Evolutionary conservation across 1,284 basidiomycete genomes (phyloP).

Genomic region (Fomitopsis palustris): DNA sequence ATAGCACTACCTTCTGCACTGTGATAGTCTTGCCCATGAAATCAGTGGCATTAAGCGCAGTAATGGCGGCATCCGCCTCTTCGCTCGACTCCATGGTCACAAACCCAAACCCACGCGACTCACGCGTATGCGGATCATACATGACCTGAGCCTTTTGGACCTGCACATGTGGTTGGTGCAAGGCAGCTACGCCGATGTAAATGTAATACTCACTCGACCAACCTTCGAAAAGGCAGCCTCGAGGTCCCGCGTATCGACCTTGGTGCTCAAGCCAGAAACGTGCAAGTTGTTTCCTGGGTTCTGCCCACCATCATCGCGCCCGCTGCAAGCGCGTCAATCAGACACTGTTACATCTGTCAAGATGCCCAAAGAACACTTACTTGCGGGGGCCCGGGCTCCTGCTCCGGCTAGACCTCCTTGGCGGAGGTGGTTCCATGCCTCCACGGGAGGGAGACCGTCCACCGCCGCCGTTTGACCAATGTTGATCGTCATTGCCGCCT

Average conservation of each 20-base stretch:
- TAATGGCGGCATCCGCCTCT: constrained; percentile 89
- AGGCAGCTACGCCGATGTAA: not conserved
- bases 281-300: constrained; percentile 98
- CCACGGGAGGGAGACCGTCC: constrained; percentile 44
- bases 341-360: not conserved
- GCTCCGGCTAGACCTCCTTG: constrained; percentile 66
- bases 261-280: constrained; percentile 82
- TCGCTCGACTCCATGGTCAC: constrained; percentile 89
- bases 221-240: constrained; percentile 87
- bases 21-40: constrained; percentile 83
- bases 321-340: not conserved
- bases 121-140: constrained; percentile 95
- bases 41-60: constrained; percentile 79
- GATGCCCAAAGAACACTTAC: constrained; percentile 34
- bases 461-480: constrained; percentile 38
- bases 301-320: constrained; percentile 34
- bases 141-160: constrained; percentile 91
- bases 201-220: constrained; percentile 68
- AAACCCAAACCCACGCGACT: constrained; percentile 97
- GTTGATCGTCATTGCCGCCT: constrained; percentile 36
- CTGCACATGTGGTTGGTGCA: constrained; percentile 32
- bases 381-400: constrained; percentile 57
- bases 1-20: constrained; percentile 74
- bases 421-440: constrained; percentile 46
- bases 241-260: constrained; percentile 82